Percentiles rank a stretch among this genome's conserved stretches.
Evolutionary conservation across 495 filamentous ascomycete species (phyloP).

Genomic region (Trichoderma parareesei): DNA sequence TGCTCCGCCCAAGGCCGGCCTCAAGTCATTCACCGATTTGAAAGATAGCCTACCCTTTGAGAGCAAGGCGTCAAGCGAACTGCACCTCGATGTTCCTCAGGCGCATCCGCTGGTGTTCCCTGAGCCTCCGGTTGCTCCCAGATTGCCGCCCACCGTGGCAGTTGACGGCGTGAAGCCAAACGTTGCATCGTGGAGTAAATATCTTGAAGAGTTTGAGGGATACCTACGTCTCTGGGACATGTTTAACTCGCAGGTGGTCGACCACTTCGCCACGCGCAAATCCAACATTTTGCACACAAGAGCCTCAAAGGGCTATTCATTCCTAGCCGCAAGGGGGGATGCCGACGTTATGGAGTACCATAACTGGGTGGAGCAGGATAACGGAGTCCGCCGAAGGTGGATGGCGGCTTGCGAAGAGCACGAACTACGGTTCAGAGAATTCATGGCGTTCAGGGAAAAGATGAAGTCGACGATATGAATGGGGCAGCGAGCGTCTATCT

Average conservation of each 20-base stretch:
- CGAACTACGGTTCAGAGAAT: conserved; percentile 49
- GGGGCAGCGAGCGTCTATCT: neutral
- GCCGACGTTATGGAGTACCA: conserved; percentile 44
- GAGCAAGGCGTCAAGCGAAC: conserved; percentile 47
- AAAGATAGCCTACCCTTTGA: conserved; percentile 63
- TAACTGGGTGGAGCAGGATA: conserved; percentile 55
- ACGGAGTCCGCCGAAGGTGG: conserved; percentile 56
- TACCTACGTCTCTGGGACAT: conserved; percentile 65
- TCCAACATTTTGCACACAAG: conserved; percentile 41
- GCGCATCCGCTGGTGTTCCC: conserved; percentile 48
- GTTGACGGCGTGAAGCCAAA: conserved; percentile 32
- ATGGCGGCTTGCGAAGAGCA: conserved; percentile 55
- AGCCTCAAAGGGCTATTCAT: conserved; percentile 29
- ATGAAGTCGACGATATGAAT: conserved; percentile 30
- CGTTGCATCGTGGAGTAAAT: conserved; percentile 47
- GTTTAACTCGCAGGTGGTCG: conserved; percentile 57
- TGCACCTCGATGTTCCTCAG: conserved; percentile 26
- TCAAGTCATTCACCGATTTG: conserved; percentile 60
- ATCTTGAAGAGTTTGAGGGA: conserved; percentile 50
- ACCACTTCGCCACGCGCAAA: conserved; percentile 60
- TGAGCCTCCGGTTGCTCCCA: conserved; percentile 50
- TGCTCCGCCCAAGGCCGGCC: conserved; percentile 40
- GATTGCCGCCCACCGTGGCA: conserved; percentile 29
- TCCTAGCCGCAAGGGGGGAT: conserved; percentile 51
- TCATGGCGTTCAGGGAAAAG: conserved; percentile 48